Evolutionary conservation across 129 eudicot species (phyloP).

Genomic region (Centaurea solstitialis): DNA sequence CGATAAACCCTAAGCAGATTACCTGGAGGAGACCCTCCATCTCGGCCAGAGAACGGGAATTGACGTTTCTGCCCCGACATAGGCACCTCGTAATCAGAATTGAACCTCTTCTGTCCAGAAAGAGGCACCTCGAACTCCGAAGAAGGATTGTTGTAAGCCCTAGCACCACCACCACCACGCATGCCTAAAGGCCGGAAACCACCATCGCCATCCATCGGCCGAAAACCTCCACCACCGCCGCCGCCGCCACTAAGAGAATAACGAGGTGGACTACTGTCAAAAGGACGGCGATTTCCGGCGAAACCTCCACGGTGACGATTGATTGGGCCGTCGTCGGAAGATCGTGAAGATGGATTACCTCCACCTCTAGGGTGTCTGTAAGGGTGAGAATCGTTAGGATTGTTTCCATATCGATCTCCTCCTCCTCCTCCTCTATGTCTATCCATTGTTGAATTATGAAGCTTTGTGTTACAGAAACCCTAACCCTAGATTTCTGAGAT

Average conservation of each 20-base stretch:
- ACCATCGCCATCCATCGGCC: conserved; percentile 43
- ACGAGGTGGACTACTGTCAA: conserved; percentile 58
- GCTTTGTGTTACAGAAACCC: conserved; percentile 25
- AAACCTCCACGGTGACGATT: conserved; percentile 48
- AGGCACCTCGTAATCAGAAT: conserved; percentile 38
- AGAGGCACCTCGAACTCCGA: conserved; percentile 45
- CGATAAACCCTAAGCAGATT: conserved; percentile 13
- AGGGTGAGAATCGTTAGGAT: conserved; percentile 42
- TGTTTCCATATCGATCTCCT: conserved; percentile 50
- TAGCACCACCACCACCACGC: conserved; percentile 29
- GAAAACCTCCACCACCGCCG: conserved; percentile 50
- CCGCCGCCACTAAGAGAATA: conserved; percentile 37
- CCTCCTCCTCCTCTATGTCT: conserved; percentile 55
- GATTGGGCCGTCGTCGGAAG: conserved; percentile 34
- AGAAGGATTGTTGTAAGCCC: conserved; percentile 30
- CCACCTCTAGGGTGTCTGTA: conserved; percentile 46
- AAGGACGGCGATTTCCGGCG: conserved; percentile 47
- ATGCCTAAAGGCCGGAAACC: conserved; percentile 35
- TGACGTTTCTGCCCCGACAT: conserved; percentile 83
- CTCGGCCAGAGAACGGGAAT: conserved; percentile 63
- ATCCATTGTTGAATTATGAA: conserved; percentile 42
- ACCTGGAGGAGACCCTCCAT: conserved; percentile 51
- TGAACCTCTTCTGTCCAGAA: conserved; percentile 40
- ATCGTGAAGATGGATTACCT: conserved; percentile 33
- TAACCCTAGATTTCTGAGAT: conserved; percentile 45